Conservation (phyloP, 768 basidiomycete species). For the Mycena capillaripes region DNA sequence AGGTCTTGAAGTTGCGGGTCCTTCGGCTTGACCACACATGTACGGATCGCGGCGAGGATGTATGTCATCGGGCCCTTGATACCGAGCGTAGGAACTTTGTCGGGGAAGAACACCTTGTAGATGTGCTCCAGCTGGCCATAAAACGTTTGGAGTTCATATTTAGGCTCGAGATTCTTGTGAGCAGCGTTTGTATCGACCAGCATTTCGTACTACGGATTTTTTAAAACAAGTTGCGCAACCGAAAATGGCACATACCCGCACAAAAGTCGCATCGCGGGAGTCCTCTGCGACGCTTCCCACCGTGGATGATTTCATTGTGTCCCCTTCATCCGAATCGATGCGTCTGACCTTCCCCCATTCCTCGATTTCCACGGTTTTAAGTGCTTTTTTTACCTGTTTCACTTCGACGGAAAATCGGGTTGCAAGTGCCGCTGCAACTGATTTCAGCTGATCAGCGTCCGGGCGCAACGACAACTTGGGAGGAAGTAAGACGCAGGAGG, state of each 20-base stretch:
- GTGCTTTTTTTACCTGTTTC: no score
- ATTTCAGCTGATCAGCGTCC: no score
- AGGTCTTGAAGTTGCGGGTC: constrained; percentile 21
- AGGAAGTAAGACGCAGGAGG: no score
- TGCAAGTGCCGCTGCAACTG: no score
- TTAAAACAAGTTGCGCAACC: not conserved
- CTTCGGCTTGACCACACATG: constrained; percentile 33
- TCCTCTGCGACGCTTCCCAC: not conserved
- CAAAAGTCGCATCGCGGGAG: not conserved
- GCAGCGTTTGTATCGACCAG: not conserved
- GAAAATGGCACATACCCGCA: not conserved
- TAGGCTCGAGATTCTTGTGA: not conserved
- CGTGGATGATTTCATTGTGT: not conserved
- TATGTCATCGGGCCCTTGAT: constrained; percentile 22
- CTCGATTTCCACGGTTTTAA: not conserved
- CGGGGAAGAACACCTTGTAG: not conserved
- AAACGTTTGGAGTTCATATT: not conserved
- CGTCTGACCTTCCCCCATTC: not conserved
- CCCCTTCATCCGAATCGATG: not conserved
- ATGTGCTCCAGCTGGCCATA: not conserved
- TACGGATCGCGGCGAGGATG: constrained; percentile 43
- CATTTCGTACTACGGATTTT: not conserved
- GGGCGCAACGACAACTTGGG: no score
- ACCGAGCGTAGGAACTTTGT: not conserved
- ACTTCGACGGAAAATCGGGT: no score